Base-by-base conservation (phyloP, 2,329 filamentous ascomycete genomes). In the Hymenoscyphus albidus region DNA sequence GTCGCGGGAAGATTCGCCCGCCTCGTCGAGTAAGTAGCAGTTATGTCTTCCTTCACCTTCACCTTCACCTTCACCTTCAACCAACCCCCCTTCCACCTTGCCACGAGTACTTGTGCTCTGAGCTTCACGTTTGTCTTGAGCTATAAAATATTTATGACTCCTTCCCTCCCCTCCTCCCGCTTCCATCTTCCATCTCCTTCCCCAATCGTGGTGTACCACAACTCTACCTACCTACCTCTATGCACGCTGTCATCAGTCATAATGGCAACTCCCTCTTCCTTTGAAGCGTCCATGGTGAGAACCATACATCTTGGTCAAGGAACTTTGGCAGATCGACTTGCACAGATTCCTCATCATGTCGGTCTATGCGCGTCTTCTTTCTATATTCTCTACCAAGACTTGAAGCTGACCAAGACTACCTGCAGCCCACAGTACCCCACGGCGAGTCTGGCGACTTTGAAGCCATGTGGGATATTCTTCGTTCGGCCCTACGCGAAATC, bases 401-500 rank as follows among this genome's bases (percentile, higher is more conserved):
- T 14, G 5, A 2, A 13, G 56, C 64, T 65, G 39, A 65, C 56
- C 27, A 18, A 44, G 14, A 10, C 54, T 3, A 16, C 13, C 22
- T 35, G 31, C 32, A 67, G 18, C 62, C 18, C 54, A 89, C 87
- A 76, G 81, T 81, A 40, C n/a, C 10, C 65, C 74, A 72, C 18
- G 83, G 80, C 66, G 87, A 89, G 69, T 81, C 83, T 10, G 83
- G 90, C 71, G 92, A 96, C 70, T 97, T 97, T 74, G 91, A 97
- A n/a, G 82, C 85, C 2, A 91, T 88, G 71, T 99, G 95, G 95
- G 81, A 82, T 14, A 86, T 87, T 56, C 85, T 99, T 7, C 83
- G 88, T 57, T 84, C 87, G 58, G 93, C 94, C 3, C 85, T 99
- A 61, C 83, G 81, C 64, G 91, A 97, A 74, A 98, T 99, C 60